These are phyloP conservation scores for Acer campestre DNA, from an alignment of 345 rosid species.

Conservation along the genomic window DNA sequence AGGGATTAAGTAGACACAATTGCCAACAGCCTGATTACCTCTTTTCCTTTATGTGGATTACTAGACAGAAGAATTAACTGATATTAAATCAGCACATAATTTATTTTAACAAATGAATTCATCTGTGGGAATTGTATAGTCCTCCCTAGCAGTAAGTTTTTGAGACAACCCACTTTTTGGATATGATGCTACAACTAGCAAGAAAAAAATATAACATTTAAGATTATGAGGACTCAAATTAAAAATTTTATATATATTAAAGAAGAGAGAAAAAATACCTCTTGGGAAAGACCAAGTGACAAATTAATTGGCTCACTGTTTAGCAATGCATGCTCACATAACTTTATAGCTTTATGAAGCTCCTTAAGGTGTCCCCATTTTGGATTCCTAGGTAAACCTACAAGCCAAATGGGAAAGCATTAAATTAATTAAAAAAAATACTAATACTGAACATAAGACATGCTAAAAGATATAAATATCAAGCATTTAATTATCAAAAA, in stretches of 20 bases:
- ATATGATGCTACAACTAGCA: too few species aligned
- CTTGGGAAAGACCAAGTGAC: slow-evolving; percentile 67
- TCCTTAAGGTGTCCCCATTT: slow-evolving; percentile 96
- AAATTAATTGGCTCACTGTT: slow-evolving; percentile 48
- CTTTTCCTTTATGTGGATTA: too few species aligned
- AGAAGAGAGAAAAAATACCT: slow-evolving; percentile 44
- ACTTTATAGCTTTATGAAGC: slow-evolving; percentile 80
- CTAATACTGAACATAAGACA: neutral
- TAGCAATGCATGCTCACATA: slow-evolving; percentile 69
- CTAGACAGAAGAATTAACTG: too few species aligned
- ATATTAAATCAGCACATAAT: too few species aligned
- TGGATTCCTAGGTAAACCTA: slow-evolving; percentile 87
- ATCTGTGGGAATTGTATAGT: too few species aligned
- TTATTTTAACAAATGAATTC: too few species aligned
- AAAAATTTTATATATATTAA: neutral
- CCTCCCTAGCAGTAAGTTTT: too few species aligned
- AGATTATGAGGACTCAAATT: neutral
- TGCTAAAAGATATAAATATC: neutral
- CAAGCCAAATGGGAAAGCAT: slow-evolving; percentile 18
- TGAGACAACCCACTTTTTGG: too few species aligned
- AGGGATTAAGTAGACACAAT: neutral
- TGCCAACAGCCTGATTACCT: too few species aligned
- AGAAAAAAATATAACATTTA: neutral
- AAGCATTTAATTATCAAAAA: neutral
- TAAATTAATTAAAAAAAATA: neutral